These are phyloP conservation scores for Boehmeria nivea DNA, from an alignment of 306 rosid species.

Conservation along the genomic window DNA sequence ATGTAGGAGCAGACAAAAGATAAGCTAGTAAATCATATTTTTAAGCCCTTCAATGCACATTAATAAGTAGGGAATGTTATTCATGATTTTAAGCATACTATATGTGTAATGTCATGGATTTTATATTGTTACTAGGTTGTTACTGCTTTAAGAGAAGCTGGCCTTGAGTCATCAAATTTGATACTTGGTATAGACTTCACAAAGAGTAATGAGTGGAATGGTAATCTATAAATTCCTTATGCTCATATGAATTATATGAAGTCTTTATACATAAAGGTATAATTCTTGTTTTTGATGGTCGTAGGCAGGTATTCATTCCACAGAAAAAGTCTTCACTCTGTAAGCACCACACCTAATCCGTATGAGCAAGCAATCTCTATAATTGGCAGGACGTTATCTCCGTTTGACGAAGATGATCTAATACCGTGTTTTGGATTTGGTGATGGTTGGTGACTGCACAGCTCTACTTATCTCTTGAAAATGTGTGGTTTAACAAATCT, in stretches of 20 bases:
- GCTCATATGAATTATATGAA: no score
- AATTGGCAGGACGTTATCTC: constrained; percentile 72
- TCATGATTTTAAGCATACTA: neutral
- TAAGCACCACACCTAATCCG: constrained; percentile 66
- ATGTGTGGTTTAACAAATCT: constrained; percentile 5
- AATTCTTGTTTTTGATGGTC: constrained; percentile 33
- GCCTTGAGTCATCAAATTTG: constrained; percentile 91
- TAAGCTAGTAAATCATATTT: no score
- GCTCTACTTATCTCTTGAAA: constrained; percentile 15
- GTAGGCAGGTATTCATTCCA: constrained; percentile 67
- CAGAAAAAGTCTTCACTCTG: constrained; percentile 77
- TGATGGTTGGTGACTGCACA: constrained; percentile 54
- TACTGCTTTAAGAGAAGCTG: constrained; percentile 84
- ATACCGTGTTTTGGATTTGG: constrained; percentile 98
- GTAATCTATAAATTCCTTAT: constrained; percentile 39
- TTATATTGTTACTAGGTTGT: constrained; percentile 53
- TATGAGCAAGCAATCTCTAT: constrained; percentile 96
- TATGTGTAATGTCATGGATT: neutral
- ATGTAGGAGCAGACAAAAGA: no score
- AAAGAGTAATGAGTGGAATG: constrained; percentile 99
- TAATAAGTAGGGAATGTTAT: neutral
- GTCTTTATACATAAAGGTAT: no score
- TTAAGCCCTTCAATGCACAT: neutral
- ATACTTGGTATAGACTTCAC: constrained; percentile 93
- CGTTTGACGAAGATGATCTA: constrained; percentile 91